These are phyloP conservation scores for Pythium pyrilobum DNA, from an alignment of 352 stramenopile species.

Conservation along the genomic window DNA sequence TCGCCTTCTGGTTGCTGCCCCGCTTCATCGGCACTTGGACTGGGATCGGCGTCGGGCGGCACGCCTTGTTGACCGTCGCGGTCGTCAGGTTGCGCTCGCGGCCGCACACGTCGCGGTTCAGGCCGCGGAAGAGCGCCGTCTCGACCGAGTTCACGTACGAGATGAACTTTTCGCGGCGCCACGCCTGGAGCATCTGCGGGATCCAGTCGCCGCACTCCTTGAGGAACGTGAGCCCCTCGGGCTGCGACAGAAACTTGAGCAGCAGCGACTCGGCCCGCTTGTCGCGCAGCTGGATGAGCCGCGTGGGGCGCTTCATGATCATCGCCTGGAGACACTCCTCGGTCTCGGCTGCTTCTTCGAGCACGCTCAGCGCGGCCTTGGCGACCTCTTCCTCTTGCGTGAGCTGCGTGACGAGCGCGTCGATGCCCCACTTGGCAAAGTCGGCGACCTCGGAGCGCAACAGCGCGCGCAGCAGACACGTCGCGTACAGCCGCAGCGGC, in stretches of 20 bases:
- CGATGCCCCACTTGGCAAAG: constrained; percentile 87
- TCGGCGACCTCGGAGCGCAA: constrained; percentile 81
- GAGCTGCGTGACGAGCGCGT: constrained; percentile 78
- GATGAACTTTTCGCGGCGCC: constrained; percentile 80
- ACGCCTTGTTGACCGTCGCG: constrained; percentile 33
- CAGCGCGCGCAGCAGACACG: constrained; percentile 74
- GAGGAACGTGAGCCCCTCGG: constrained; percentile 74
- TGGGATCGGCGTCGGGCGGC: constrained; percentile 71
- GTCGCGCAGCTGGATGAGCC: constrained; percentile 75
- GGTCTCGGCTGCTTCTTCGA: constrained; percentile 83
- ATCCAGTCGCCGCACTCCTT: constrained; percentile 83
- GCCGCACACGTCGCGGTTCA: constrained; percentile 74
- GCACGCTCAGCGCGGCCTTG: constrained; percentile 78
- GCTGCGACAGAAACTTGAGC: constrained; percentile 79
- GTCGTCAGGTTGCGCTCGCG: constrained; percentile 41
- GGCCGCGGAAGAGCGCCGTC: constrained; percentile 71
- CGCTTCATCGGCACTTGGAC: constrained; percentile 83
- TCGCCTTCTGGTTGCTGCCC: constrained; percentile 55
- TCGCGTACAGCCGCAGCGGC: constrained; percentile 77
- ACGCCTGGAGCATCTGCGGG: constrained; percentile 59
- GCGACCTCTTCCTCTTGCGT: constrained; percentile 84
- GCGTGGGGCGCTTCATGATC: constrained; percentile 73
- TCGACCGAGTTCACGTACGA: constrained; percentile 83
- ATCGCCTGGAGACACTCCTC: constrained; percentile 79
- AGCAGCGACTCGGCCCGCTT: constrained; percentile 75